A percentile compares a stretch with the other conserved stretches of the same genome.
These are phyloP conservation scores for Orbilia quercus DNA, from an alignment of 2,329 filamentous ascomycete species.

Conservation along the genomic window DNA sequence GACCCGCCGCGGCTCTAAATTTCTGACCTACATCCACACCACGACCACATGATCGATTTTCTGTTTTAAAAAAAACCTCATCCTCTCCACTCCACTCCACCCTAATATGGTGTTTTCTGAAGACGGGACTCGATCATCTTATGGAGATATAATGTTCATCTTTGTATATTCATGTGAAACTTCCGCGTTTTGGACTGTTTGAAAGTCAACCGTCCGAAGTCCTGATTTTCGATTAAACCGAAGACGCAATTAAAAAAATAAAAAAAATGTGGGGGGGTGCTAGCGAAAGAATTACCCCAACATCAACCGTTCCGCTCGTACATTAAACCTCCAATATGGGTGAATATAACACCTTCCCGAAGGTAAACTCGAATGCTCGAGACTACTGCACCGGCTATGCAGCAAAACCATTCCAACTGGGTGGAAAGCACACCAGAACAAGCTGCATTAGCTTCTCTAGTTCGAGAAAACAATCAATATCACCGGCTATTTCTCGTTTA, in stretches of 20 bases:
- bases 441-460: constrained; percentile 13
- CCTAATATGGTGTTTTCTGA: too few relatives aligned
- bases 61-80: too few relatives aligned
- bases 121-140: too few relatives aligned
- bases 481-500: constrained; percentile 28
- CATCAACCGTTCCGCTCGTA: not conserved
- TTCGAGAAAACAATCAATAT: not conserved
- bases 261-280: constrained; percentile 34
- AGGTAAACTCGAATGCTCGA: constrained; percentile 18
- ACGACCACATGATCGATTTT: constrained; percentile 20
- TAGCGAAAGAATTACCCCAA: not conserved
- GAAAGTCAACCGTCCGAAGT: constrained; percentile 14
- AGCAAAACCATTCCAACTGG: constrained; percentile 33
- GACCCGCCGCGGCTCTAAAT: constrained; percentile 9
- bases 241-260: constrained; percentile 7
- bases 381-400: constrained; percentile 21
- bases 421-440: constrained; percentile 12
- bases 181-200: constrained; percentile 36
- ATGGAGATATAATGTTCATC: not conserved
- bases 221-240: constrained; percentile 31
- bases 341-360: constrained; percentile 19
- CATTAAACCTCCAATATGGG: constrained; percentile 11
- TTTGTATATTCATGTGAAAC: constrained; percentile 28
- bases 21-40: not conserved
- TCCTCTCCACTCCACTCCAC: not conserved